These are phyloP conservation scores for Triticum timopheevii DNA, from an alignment of 176 grass and related monocot genomes.

Conservation along the genomic window DNA sequence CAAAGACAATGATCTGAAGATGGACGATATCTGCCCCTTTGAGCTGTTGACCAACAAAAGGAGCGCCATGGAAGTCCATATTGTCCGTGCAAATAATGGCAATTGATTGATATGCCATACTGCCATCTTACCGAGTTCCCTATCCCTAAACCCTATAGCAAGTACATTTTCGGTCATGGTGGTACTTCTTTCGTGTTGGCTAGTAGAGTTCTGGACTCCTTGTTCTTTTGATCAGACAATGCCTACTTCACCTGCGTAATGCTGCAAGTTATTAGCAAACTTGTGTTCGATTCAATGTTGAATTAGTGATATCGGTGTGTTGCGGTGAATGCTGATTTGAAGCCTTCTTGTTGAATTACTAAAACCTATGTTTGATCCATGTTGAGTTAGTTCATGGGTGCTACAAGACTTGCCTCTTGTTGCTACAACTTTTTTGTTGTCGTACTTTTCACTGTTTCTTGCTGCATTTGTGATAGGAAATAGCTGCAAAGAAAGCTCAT, in stretches of 20 bases:
- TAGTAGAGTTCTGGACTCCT: neutral
- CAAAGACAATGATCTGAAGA: neutral
- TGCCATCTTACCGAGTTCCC: neutral
- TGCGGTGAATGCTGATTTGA: no score
- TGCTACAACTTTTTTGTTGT: neutral
- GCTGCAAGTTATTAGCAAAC: neutral
- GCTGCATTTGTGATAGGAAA: neutral
- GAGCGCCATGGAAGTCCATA: neutral
- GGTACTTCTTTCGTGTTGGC: neutral
- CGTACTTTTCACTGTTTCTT: neutral
- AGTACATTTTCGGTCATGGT: neutral
- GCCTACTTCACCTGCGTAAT: neutral
- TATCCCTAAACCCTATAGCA: neutral
- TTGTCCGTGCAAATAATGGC: neutral
- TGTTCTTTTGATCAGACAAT: neutral
- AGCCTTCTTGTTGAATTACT: no score
- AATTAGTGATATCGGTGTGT: neutral
- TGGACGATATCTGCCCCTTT: neutral
- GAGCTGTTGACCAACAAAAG: neutral
- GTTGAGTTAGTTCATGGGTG: neutral
- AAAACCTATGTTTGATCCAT: neutral
- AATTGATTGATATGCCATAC: neutral
- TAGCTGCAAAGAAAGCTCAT: neutral
- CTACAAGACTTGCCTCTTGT: neutral
- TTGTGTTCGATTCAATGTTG: neutral